A percentile compares a stretch with the other conserved stretches of the same genome.
phyloP scores from a whole-genome alignment of 2,329 filamentous ascomycete genomes.

The Ramularia endophylla region DNA sequence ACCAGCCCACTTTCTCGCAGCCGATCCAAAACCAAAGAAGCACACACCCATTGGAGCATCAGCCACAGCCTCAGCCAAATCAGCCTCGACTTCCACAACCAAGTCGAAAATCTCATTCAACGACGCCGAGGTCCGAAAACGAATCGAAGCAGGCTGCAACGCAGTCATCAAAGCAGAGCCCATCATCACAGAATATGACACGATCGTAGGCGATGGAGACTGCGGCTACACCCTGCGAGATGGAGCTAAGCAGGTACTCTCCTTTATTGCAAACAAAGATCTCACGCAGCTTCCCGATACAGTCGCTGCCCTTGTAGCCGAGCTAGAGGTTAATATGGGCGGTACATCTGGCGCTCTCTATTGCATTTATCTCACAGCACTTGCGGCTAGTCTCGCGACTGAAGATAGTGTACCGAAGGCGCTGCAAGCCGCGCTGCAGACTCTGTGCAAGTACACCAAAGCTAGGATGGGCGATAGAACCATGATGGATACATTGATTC shows the following conservation, averaged over 20 bases:
- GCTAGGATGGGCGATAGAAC: constrained; percentile 31
- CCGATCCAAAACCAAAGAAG: constrained; percentile 20
- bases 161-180: constrained; percentile 31
- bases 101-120: constrained; percentile 23
- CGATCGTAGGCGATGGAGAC: constrained; percentile 33
- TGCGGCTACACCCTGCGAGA: constrained; percentile 33
- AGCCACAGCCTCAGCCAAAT: constrained; percentile 4
- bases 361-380: constrained; percentile 31
- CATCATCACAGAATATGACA: constrained; percentile 33
- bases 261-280: constrained; percentile 28
- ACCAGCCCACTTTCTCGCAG: constrained; percentile 21
- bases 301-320: constrained; percentile 25
- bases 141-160: constrained; percentile 28
- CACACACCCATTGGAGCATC: constrained; percentile 14
- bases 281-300: constrained; percentile 23
- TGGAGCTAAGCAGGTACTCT: constrained; percentile 31
- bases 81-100: constrained; percentile 13
- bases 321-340: constrained; percentile 33
- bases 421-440: constrained; percentile 22
- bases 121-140: constrained; percentile 23
- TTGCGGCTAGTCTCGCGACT: constrained; percentile 24
- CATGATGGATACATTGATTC: constrained; percentile 34
- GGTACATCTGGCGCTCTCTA: constrained; percentile 32
- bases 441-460: constrained; percentile 30
- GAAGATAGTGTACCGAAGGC: constrained; percentile 20